These are phyloP conservation scores for Candida morakotiae DNA, from an alignment of 805 yeast species.

Conservation along the genomic window DNA sequence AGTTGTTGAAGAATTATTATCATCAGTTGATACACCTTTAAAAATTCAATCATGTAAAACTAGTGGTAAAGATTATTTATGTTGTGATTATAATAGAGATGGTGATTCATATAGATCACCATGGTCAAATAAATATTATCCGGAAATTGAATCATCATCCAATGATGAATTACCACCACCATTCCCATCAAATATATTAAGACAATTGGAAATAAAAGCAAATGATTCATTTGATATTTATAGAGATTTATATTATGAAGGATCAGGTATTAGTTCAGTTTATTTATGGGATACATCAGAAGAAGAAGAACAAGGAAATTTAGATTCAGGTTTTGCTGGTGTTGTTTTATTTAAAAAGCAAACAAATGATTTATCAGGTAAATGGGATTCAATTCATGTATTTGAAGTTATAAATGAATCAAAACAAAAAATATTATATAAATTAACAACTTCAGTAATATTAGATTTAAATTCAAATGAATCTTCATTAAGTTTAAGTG, in stretches of 20 bases:
- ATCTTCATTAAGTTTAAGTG: constrained; percentile 48
- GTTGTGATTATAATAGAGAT: constrained; percentile 94
- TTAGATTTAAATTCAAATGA: constrained; percentile 49
- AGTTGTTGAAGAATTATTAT: constrained; percentile 80
- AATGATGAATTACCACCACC: constrained; percentile 68
- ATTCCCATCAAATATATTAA: constrained; percentile 59
- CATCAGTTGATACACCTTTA: constrained; percentile 86
- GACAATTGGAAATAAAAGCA: constrained; percentile 74
- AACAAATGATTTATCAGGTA: constrained; percentile 46
- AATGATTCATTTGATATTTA: constrained; percentile 91
- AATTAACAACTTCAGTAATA: constrained; percentile 83
- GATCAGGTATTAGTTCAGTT: constrained; percentile 77
- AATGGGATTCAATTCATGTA: constrained; percentile 94
- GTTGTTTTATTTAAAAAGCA: constrained; percentile 81
- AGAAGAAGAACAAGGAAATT: constrained; percentile 34
- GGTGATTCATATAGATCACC: constrained; percentile 92
- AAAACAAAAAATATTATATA: constrained; percentile 45
- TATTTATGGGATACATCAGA: constrained; percentile 88
- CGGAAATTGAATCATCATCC: constrained; percentile 25
- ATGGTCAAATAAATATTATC: constrained; percentile 75
- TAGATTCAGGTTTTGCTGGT: constrained; percentile 74
- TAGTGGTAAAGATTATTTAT: constrained; percentile 64
- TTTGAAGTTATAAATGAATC: constrained; percentile 60
- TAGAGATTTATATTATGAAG: constrained; percentile 91
- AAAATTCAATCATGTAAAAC: constrained; percentile 45